A percentile compares a stretch with the other conserved stretches of the same genome.
phyloP scores from a whole-genome alignment of 2,329 filamentous ascomycete genomes.

The Ascochyta koolunga region DNA sequence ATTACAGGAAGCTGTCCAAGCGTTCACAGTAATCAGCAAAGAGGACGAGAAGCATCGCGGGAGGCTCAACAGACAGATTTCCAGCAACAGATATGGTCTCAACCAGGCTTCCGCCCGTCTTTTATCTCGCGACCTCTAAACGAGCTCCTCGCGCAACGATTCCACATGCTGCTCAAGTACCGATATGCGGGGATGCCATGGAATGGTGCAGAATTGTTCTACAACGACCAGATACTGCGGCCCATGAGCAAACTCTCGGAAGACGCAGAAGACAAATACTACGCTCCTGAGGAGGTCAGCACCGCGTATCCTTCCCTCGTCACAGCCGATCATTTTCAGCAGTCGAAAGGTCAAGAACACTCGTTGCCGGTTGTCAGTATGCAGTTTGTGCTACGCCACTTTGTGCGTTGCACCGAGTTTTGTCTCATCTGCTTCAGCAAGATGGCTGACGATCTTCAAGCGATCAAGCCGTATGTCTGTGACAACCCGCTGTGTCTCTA shows the following conservation, averaged over 20 bases:
- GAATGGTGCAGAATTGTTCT: conserved; percentile 69
- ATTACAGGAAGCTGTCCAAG: conserved; percentile 57
- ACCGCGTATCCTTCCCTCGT: conserved; percentile 54
- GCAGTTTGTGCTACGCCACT: conserved; percentile 78
- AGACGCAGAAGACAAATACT: conserved; percentile 50
- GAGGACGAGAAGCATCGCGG: conserved; percentile 38
- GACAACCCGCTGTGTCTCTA: conserved; percentile 76
- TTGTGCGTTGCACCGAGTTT: conserved; percentile 82
- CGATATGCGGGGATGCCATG: conserved; percentile 65
- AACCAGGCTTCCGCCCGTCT: conserved; percentile 58
- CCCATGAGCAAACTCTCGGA: conserved; percentile 29
- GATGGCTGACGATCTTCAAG: conserved; percentile 68
- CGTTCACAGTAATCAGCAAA: conserved; percentile 55
- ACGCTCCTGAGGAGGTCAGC: conserved; percentile 40
- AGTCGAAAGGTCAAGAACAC: conserved; percentile 38
- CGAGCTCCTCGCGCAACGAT: conserved; percentile 68
- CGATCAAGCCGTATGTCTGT: conserved; percentile 79
- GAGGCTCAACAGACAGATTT: conserved; percentile 26
- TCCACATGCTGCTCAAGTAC: conserved; percentile 67
- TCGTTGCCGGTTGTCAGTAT: conserved; percentile 67
- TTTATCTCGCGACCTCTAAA: conserved; percentile 77
- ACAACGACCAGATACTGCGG: conserved; percentile 53
- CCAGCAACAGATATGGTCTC: conserved; percentile 15
- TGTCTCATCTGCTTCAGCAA: conserved; percentile 83
- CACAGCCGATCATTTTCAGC: conserved; percentile 57